A percentile compares a stretch with the other conserved stretches of the same genome.
Evolutionary conservation across 257 asterid species (phyloP).

Genomic region (Ballota nigra): DNA sequence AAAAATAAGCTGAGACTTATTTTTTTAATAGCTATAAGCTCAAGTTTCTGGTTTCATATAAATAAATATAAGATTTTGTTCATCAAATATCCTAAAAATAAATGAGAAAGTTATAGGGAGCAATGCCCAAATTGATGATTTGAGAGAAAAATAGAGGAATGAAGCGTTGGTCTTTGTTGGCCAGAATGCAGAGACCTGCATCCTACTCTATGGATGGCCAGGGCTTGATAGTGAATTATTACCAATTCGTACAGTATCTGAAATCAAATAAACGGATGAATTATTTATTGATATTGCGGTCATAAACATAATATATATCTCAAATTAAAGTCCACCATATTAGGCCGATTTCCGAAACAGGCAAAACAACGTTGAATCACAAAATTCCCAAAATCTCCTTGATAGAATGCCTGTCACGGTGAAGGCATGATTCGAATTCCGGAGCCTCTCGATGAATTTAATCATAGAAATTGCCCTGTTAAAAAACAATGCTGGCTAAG

Average conservation of each 20-base stretch:
- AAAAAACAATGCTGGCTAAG: neutral
- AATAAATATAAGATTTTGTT: too few species aligned
- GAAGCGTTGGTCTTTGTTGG: constrained; percentile 20
- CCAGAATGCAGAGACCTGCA: constrained; percentile 34
- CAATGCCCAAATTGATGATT: constrained; percentile 42
- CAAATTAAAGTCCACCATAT: too few species aligned
- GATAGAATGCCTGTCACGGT: constrained; percentile 16
- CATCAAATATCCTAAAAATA: too few species aligned
- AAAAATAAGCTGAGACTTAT: too few species aligned
- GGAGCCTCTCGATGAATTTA: constrained; percentile 27
- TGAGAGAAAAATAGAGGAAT: constrained; percentile 24
- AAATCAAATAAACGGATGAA: neutral
- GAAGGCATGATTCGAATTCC: constrained; percentile 21
- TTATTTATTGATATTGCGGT: neutral
- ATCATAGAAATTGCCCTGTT: constrained; percentile 29
- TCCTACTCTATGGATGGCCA: constrained; percentile 42
- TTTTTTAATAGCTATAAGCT: too few species aligned
- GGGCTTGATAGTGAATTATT: neutral
- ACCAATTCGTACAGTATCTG: constrained; percentile 29
- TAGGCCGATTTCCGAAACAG: constrained; percentile 16
- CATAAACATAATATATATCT: too few species aligned
- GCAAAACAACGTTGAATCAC: constrained; percentile 31
- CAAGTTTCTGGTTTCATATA: too few species aligned
- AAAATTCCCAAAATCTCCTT: neutral
- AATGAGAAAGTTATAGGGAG: too few species aligned